Base-by-base conservation (phyloP, 2,329 filamentous ascomycete genomes). In the Botrytis deweyae region DNA sequence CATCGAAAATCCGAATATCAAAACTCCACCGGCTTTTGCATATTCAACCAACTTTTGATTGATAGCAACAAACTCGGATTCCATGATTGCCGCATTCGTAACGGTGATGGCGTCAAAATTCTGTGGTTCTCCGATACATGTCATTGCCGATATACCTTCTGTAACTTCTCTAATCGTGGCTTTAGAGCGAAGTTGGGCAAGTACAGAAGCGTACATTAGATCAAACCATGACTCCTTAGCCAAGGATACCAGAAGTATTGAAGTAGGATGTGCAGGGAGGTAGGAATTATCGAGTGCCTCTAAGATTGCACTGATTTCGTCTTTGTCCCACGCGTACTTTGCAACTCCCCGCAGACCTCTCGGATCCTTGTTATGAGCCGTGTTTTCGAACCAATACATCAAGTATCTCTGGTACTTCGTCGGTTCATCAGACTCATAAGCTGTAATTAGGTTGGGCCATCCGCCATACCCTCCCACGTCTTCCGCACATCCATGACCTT, bases 241-340 rank as follows among this genome's bases (percentile, higher is more conserved):
- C 22, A 68, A 2, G 1, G 46, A 68, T 40, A 68, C n/a, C 12
- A 68, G 33, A 55, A 68, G 46, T 2, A 55, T 55, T 10, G 46
- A 55, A 33, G 3, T 1, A 33, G 25, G 2, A 29, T 12, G 1
- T 40, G 12, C 46, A 40, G 22, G 5, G 2, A 12, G 7, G 0
- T 29, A 5, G 25, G 65, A 29, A 9, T 3, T 40, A 9, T 68
- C 12, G 5, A 68, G 33, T 18, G 20, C 25, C 7, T 55, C 0
- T 1, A 68, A 2, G 4, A 9, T 9, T n/a, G 14, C 7, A 40
- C 40, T 68, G 10, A 68, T 22, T 22, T 6, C 20, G 25, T 68
- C 66, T 69, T 69, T 69, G 66, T 69, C 33, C 66, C 66, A 69
- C 6, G n/a, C 14, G n/a, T 58, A 42, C 7, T 42, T 69, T 42